Evolutionary conservation across 1,284 basidiomycete genomes (phyloP), one percentile per base, ranked within the genome.

Genomic region (Trametes pubescens): DNA sequence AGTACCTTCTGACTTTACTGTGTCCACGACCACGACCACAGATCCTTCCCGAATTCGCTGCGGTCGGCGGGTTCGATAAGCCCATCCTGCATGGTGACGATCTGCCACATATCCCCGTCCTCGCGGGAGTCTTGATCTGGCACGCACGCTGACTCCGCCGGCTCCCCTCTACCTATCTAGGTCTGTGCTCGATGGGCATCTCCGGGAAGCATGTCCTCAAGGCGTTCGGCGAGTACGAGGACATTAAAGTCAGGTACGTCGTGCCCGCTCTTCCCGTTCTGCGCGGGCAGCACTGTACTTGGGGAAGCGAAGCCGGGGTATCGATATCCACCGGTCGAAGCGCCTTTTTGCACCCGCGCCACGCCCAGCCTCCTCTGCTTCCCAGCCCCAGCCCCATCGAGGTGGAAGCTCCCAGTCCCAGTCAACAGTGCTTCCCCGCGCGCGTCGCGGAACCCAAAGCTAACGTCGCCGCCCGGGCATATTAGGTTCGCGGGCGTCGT

Each of bases 191-290:
- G 49, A 93, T 98, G 85, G 97, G 97, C 55, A 91, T 99, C 67
- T 87, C 96, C 10, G 94, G 91, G n/a, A 98, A 98, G 80, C 95
- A 98, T 75, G 87, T 99, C 48, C 78, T 93, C 72, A 92, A 96
- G 78, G 84, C 89, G 2, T 99, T 88, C 75, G 97, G 97, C 26
- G 78, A 86, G 9, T 97, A 86, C 81, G 89, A 89, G 73, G 95
- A 98, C 77, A 98, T 99, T 83, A 99, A 99, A 87, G 95, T 95
- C 65, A 88, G 97, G 86, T 96, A 73, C 72, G 85, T 76, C n/a
- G n/a, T n/a, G n/a, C n/a, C n/a, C n/a, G n/a, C n/a, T n/a, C 16
- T 38, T 10, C 38, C 54, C 29, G 49, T 32, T 32, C 4, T n/a
- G 47, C 47, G 24, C 5, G 11, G n/a, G 24, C 3, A 4, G 24